Percentiles rank a stretch among this genome's conserved stretches.
Evolutionary conservation across 352 stramenopile genomes (phyloP).

Genomic region (Pythium brassicae): DNA sequence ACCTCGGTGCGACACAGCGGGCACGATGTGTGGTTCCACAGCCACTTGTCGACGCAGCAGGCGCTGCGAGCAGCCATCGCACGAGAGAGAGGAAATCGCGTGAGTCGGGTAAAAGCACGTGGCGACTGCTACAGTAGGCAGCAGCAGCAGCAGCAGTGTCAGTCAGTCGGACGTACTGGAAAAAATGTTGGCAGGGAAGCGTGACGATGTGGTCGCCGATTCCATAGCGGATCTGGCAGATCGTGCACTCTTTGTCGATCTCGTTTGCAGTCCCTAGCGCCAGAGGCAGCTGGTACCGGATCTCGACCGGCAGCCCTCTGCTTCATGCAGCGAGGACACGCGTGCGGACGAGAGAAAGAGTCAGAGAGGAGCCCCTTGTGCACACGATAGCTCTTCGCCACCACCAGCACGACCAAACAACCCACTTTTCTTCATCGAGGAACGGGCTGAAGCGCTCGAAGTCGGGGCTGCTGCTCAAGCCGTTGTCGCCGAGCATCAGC

Average conservation of each 20-base stretch:
- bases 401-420: not conserved
- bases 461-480: conserved; percentile 65
- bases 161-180: conserved; percentile 77
- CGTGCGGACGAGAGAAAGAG: not conserved
- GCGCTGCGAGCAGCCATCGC: conserved; percentile 28
- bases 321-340: conserved; percentile 3
- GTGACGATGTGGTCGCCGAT: conserved; percentile 85
- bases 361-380: too few species aligned
- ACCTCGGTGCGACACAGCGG: conserved; percentile 80
- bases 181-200: conserved; percentile 82
- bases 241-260: conserved; percentile 81
- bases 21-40: conserved; percentile 85
- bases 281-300: conserved; percentile 79
- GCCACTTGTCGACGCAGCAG: conserved; percentile 80
- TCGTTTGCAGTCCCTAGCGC: conserved; percentile 74
- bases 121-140: not conserved
- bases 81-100: not conserved
- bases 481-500: conserved; percentile 47
- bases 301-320: conserved; percentile 69
- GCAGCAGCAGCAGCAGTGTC: too few species aligned
- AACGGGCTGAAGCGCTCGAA: conserved; percentile 65
- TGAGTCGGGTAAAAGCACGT: not conserved
- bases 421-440: conserved; percentile 59
- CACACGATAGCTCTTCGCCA: too few species aligned
- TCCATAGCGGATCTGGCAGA: conserved; percentile 79